Percentiles rank a stretch among this genome's conserved stretches.
These are phyloP conservation scores for Tetrastigma voinierianum DNA, from an alignment of 164 flowering plant genomes.

Conservation along the genomic window DNA sequence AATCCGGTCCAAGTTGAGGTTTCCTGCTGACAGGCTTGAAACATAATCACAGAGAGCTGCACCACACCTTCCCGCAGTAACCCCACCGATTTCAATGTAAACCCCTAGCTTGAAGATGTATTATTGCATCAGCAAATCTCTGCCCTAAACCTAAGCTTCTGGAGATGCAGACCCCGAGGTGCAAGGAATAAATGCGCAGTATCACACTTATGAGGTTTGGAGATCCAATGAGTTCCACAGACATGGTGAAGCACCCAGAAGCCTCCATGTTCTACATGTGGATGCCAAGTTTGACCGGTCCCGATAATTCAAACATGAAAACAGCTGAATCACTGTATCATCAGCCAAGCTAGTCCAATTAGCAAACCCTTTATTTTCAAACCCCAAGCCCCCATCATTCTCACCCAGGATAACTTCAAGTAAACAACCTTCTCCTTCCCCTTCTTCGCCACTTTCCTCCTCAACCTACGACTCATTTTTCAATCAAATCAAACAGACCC, in stretches of 20 bases:
- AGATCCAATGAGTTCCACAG: slow-evolving; percentile 87
- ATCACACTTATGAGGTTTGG: slow-evolving; percentile 76
- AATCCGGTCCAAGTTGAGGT: slow-evolving; percentile 91
- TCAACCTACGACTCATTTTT: slow-evolving; percentile 78
- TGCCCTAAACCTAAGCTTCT: slow-evolving; percentile 79
- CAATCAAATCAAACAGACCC: slow-evolving; percentile 20
- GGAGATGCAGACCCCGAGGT: slow-evolving; percentile 60
- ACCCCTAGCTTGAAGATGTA: slow-evolving; percentile 62
- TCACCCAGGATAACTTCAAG: slow-evolving; percentile 32
- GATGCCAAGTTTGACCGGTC: slow-evolving; percentile 89
- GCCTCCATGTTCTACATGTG: slow-evolving; percentile 75
- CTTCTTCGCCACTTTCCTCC: slow-evolving; percentile 54
- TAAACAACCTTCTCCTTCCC: slow-evolving; percentile 50
- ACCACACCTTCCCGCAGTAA: slow-evolving; percentile 78
- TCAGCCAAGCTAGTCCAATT: slow-evolving; percentile 91
- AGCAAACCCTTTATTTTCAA: slow-evolving; percentile 32
- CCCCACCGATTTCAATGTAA: slow-evolving; percentile 73
- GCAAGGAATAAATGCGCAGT: slow-evolving; percentile 60
- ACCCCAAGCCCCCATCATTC: slow-evolving; percentile 16
- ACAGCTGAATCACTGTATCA: slow-evolving; percentile 87
- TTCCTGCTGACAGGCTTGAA: too few relatives aligned
- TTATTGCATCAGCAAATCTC: slow-evolving; percentile 82
- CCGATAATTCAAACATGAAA: slow-evolving; percentile 77
- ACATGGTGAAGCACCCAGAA: slow-evolving; percentile 59
- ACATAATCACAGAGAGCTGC: slow-evolving; percentile 82